phyloP scores from a whole-genome alignment of 345 rosid species.

The Brassica incana region DNA sequence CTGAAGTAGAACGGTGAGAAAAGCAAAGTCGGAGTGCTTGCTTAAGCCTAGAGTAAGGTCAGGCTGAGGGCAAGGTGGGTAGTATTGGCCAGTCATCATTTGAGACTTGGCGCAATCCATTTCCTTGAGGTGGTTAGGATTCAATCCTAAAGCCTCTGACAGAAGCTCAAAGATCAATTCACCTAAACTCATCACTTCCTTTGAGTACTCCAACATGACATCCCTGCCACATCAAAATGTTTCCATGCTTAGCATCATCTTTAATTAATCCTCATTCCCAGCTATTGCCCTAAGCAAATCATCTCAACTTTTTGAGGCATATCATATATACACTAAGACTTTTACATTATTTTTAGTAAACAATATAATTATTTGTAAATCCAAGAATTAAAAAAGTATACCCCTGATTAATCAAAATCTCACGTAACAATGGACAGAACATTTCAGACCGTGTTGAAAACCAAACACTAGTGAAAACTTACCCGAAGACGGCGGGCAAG shows the following conservation, averaged over 20 bases:
- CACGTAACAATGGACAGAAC: too few relatives aligned
- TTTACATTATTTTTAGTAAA: too few relatives aligned
- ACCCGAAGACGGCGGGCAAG: background rate
- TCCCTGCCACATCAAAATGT: constrained; percentile 34
- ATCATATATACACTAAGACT: too few relatives aligned
- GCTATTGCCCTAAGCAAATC: too few relatives aligned
- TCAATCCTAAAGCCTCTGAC: constrained; percentile 59
- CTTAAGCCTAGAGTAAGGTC: constrained; percentile 51
- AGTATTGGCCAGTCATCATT: constrained; percentile 46
- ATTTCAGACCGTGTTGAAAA: too few relatives aligned
- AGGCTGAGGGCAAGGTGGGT: constrained; percentile 60
- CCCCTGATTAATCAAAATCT: too few relatives aligned
- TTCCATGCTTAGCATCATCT: background rate
- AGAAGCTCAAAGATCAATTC: constrained; percentile 48
- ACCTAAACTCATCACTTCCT: constrained; percentile 37
- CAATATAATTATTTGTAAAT: too few relatives aligned
- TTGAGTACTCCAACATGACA: constrained; percentile 43
- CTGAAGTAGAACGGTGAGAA: constrained; percentile 59
- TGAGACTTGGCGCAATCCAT: constrained; percentile 46
- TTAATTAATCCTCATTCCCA: too few relatives aligned
- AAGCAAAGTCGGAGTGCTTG: constrained; percentile 46
- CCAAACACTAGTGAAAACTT: background rate
- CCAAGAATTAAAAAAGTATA: too few relatives aligned
- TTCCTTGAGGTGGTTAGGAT: constrained; percentile 40
- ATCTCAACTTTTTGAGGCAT: too few relatives aligned